Percentiles rank a stretch among this genome's conserved stretches.
phyloP scores from a whole-genome alignment of 441 rosid species.

The Adansonia rubrostipa region DNA sequence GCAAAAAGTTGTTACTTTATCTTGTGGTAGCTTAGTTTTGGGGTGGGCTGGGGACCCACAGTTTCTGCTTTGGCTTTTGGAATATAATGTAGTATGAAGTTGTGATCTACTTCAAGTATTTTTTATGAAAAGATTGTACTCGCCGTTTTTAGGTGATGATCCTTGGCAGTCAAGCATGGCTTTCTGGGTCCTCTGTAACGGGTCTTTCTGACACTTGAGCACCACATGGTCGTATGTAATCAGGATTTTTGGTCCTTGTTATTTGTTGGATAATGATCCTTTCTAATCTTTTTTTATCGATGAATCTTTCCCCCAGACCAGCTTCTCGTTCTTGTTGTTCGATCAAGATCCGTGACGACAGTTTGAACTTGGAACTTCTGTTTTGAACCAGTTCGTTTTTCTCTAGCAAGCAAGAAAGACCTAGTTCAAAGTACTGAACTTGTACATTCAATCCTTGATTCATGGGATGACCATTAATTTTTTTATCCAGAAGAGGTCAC shows the following conservation, averaged over 20 bases:
- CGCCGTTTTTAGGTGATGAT: conserved; percentile 20
- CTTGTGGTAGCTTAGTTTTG: conserved; percentile 60
- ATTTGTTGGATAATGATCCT: not conserved
- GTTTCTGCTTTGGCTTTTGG: conserved; percentile 42
- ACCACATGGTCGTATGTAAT: too few relatives aligned
- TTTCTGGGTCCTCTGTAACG: not conserved
- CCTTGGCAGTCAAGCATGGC: conserved; percentile 29
- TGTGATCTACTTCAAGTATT: conserved; percentile 22
- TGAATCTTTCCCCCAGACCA: not conserved
- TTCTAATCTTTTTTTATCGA: too few relatives aligned
- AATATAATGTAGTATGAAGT: conserved; percentile 27
- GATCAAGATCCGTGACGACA: not conserved
- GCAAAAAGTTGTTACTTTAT: conserved; percentile 41
- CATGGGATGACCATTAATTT: too few relatives aligned
- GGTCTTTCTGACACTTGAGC: too few relatives aligned
- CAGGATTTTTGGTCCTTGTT: not conserved
- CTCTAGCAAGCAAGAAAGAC: not conserved
- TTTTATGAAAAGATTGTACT: conserved; percentile 15
- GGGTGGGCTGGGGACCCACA: conserved; percentile 37
- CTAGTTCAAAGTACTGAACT: too few relatives aligned
- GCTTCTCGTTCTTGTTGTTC: not conserved
- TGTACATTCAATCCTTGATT: too few relatives aligned
- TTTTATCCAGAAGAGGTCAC: too few relatives aligned
- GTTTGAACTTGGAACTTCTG: not conserved
- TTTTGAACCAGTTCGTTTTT: conserved; percentile 9